Evolutionary conservation across 768 basidiomycete species (phyloP).

Genomic region (Lactarius hatsudake): DNA sequence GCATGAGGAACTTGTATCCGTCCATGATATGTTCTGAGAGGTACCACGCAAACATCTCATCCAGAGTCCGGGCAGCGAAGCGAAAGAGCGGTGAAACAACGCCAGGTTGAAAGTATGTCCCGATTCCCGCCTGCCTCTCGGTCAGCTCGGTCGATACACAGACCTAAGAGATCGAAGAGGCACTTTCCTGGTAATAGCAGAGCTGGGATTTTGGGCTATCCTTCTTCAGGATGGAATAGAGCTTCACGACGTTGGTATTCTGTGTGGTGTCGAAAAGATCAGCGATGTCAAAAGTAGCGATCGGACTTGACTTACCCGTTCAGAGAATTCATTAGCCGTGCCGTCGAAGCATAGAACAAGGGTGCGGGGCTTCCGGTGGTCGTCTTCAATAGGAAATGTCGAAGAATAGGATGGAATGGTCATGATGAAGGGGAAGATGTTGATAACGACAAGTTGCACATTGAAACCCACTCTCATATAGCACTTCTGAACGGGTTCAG

Average conservation of each 20-base stretch:
- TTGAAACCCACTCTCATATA: background rate
- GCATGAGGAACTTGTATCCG: slow-evolving; percentile 78
- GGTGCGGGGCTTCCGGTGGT: slow-evolving; percentile 36
- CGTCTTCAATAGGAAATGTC: background rate
- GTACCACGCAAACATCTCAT: slow-evolving; percentile 18
- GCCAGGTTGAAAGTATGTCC: slow-evolving; percentile 18
- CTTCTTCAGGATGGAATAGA: slow-evolving; percentile 67
- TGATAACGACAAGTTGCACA: background rate
- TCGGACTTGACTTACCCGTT: background rate
- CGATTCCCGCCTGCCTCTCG: slow-evolving; percentile 8
- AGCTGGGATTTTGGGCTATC: slow-evolving; percentile 36
- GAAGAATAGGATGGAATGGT: background rate
- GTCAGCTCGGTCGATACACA: background rate
- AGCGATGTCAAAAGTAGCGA: background rate
- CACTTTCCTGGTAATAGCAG: slow-evolving; percentile 17
- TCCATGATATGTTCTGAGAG: slow-evolving; percentile 39
- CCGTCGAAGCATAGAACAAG: slow-evolving; percentile 73
- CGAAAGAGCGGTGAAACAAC: slow-evolving; percentile 15
- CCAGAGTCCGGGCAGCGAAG: slow-evolving; percentile 1
- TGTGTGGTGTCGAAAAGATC: slow-evolving; percentile 24
- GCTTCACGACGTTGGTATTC: slow-evolving; percentile 70
- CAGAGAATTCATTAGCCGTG: slow-evolving; percentile 47
- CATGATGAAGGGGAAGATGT: background rate
- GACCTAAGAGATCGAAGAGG: no score
- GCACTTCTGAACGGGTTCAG: background rate